Base-by-base conservation (phyloP, 1,139 yeast genomes). In the Saccharomyces uvarum region DNA sequence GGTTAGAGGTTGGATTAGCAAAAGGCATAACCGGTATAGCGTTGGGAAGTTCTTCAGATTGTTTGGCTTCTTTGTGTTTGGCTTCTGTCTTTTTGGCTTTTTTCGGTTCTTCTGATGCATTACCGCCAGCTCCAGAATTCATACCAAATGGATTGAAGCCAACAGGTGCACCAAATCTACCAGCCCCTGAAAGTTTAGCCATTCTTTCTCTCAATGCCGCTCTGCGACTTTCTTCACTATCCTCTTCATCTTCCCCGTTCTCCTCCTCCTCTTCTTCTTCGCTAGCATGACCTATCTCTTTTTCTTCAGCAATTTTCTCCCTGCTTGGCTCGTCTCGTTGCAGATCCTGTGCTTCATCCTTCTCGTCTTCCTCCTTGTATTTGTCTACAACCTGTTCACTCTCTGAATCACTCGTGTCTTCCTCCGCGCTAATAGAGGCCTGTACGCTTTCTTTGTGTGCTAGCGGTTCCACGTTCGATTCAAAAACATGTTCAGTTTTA, bases 141-240 rank as follows among this genome's bases (percentile, higher is more conserved):
- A 66, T 74, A 55, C 76, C 83, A 70, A 78, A 73, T 52, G 85
- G 85, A 61, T 79, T 70, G 54, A 79, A 77, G 73, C 84, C 82
- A 2, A 88, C 88, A 78, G 84, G 82, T 9, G 44, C 50, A 83
- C 85, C 83, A 72, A 82, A 81, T 86, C 87, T 86, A 54, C 95
- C 95, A 68, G 95, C 85, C 13, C 96, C 97, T 0, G 98, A 88
- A 27, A 95, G 80, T 64, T 86, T 89, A 19, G 99, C 99, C 97
- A 93, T 93, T 61, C 98, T 81, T 62, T 88, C 97, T 33, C 96
- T 85, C 55, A 93, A 77, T 14, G 84, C 89, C 56, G 86, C 80
- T 64, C 95, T 81, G 58, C 86, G 82, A 16, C 85, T 77, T 61
- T 89, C 97, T 67, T 90, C 98, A 50, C 84, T 86, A 48, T 85